These are phyloP conservation scores for Alternaria triticimaculans DNA, from an alignment of 2,329 filamentous ascomycete genomes.

Conservation along the genomic window DNA sequence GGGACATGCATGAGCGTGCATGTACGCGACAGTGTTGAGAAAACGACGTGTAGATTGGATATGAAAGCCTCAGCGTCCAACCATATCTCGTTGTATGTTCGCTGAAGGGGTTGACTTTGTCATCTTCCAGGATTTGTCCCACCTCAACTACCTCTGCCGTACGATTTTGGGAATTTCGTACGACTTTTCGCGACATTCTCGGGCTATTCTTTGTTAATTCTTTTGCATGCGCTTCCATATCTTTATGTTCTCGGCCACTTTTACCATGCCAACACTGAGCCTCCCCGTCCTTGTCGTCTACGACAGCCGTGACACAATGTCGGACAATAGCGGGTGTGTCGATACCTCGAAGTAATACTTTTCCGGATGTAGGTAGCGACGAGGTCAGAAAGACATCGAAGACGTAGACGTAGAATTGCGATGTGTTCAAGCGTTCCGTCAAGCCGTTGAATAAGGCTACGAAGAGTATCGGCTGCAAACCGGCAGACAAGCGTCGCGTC, in stretches of 20 bases:
- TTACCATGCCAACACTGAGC: too few species aligned
- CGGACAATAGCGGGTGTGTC: background rate
- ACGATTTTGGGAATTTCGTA: too few species aligned
- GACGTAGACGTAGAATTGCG: background rate
- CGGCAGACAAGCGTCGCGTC: too few species aligned
- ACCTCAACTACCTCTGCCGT: too few species aligned
- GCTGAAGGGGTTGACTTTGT: background rate
- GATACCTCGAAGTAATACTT: background rate
- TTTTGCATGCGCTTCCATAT: too few species aligned
- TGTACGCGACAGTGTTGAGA: background rate
- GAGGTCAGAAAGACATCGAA: background rate
- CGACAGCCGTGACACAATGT: too few species aligned
- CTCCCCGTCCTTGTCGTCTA: too few species aligned
- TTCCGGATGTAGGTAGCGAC: background rate
- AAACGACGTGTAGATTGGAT: background rate
- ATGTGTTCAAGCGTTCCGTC: background rate
- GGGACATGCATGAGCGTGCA: background rate
- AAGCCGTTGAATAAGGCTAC: background rate
- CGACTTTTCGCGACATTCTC: too few species aligned
- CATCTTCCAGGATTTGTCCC: background rate
- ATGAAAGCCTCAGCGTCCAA: background rate
- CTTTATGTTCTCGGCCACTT: too few species aligned
- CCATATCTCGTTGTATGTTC: background rate
- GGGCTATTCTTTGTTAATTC: too few species aligned
- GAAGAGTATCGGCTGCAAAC: background rate